Evolutionary conservation across 495 filamentous ascomycete genomes (phyloP).

Genomic region (Penicillium mononematosum): DNA sequence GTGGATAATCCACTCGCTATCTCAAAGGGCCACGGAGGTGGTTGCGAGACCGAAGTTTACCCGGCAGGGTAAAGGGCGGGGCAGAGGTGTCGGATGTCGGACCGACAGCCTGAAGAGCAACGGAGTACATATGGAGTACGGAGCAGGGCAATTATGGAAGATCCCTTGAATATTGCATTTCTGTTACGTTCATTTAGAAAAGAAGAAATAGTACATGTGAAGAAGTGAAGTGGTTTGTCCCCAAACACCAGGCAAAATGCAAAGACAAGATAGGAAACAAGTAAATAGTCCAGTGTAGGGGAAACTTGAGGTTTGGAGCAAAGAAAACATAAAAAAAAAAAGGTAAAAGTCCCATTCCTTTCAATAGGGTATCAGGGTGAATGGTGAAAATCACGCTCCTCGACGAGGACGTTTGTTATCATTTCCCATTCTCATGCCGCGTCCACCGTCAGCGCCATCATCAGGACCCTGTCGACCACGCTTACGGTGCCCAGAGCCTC

Average conservation of each 20-base stretch:
- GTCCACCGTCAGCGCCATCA: constrained; percentile 32
- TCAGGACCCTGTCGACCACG: constrained; percentile 41
- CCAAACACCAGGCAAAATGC: constrained; percentile 27
- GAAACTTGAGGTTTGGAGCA: constrained; percentile 7
- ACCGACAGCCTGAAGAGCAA: constrained; percentile 17
- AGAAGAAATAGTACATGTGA: constrained; percentile 13
- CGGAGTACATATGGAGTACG: too few relatives aligned
- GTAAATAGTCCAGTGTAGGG: constrained; percentile 9
- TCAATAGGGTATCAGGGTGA: neutral
- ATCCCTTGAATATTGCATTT: constrained; percentile 8
- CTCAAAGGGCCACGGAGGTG: constrained; percentile 26
- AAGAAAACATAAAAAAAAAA: constrained; percentile 3
- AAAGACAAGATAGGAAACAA: constrained; percentile 18
- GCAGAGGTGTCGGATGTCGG: constrained; percentile 19
- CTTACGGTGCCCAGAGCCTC: constrained; percentile 39
- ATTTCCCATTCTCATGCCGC: constrained; percentile 39
- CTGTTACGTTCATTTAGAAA: constrained; percentile 12
- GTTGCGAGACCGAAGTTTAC: constrained; percentile 25
- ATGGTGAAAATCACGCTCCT: constrained; percentile 30
- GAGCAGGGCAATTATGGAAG: neutral
- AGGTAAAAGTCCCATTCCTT: neutral
- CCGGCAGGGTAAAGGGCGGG: constrained; percentile 13
- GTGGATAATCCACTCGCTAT: neutral
- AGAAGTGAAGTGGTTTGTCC: constrained; percentile 19
- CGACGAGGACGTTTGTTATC: constrained; percentile 49